These are phyloP conservation scores for Gremmenia infestans DNA, from an alignment of 2,329 filamentous ascomycete species.

Conservation along the genomic window DNA sequence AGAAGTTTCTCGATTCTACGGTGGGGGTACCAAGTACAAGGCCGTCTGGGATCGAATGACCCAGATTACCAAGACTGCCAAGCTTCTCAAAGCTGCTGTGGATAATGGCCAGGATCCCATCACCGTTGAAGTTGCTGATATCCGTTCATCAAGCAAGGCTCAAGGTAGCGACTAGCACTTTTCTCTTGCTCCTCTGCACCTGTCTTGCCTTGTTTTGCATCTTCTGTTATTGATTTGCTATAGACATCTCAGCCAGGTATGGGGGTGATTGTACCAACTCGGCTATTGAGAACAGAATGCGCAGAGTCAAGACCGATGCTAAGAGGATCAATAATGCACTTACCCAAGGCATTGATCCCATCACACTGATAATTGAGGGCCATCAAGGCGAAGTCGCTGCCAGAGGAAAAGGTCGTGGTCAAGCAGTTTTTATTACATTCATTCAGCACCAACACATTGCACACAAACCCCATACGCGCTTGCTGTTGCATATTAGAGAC, in stretches of 20 bases:
- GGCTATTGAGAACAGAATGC: slow-evolving; percentile 36
- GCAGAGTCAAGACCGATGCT: slow-evolving; percentile 36
- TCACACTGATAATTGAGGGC: slow-evolving; percentile 27
- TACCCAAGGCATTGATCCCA: slow-evolving; percentile 32
- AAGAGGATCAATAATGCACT: slow-evolving; percentile 33
- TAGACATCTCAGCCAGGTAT: slow-evolving; percentile 23
- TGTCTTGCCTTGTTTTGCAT: slow-evolving; percentile 1
- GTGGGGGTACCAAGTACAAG: slow-evolving; percentile 20
- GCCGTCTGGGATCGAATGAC: slow-evolving; percentile 19
- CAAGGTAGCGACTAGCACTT: slow-evolving; percentile 8
- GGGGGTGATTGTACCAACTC: slow-evolving; percentile 33
- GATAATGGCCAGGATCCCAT: slow-evolving; percentile 20
- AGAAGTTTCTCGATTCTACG: slow-evolving; percentile 21
- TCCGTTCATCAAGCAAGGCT: slow-evolving; percentile 12
- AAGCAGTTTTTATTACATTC: not conserved
- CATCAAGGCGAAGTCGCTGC: slow-evolving; percentile 3
- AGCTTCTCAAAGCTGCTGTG: slow-evolving; percentile 17
- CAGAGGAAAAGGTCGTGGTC: slow-evolving; percentile 7
- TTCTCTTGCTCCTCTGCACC: not conserved
- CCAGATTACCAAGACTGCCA: slow-evolving; percentile 16
- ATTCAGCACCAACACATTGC: slow-evolving; percentile 1
- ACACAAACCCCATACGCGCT: not conserved
- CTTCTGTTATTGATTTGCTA: slow-evolving; percentile 15
- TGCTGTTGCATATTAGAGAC: slow-evolving; percentile 25
- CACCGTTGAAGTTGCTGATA: slow-evolving; percentile 11